Percentiles rank a stretch among this genome's conserved stretches.
Evolutionary conservation across 1,139 yeast genomes (phyloP).

Genomic region (Lodderomyces margitis): DNA sequence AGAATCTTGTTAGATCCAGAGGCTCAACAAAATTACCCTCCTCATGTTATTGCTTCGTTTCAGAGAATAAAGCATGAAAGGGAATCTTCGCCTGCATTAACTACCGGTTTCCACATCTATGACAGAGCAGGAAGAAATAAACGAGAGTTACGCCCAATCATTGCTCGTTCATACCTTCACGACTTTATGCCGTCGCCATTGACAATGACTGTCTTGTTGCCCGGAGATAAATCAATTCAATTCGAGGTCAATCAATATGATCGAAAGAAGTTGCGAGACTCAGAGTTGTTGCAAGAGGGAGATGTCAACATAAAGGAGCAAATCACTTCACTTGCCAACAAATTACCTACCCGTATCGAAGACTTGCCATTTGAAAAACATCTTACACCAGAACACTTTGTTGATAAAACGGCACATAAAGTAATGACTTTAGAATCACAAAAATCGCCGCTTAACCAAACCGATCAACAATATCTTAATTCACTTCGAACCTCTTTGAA

Average conservation of each 20-base stretch:
- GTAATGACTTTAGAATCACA: constrained; percentile 7
- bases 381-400: constrained; percentile 19
- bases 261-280: constrained; percentile 14
- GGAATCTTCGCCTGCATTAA: background rate
- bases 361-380: constrained; percentile 14
- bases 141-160: constrained; percentile 25
- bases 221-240: constrained; percentile 19
- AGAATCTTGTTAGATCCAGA: constrained; percentile 5
- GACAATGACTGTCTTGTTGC: constrained; percentile 33
- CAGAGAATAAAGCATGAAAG: background rate
- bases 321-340: constrained; percentile 8
- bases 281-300: constrained; percentile 12
- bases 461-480: constrained; percentile 17
- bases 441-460: constrained; percentile 7
- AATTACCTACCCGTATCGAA: background rate
- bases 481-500: constrained; percentile 14
- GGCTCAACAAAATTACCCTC: background rate
- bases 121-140: constrained; percentile 32
- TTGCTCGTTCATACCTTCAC: constrained; percentile 38
- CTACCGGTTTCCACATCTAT: constrained; percentile 33
- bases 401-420: constrained; percentile 22
- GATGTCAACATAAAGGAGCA: constrained; percentile 9
- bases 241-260: constrained; percentile 19
- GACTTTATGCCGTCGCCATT: constrained; percentile 47
- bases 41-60: background rate